Conservation (phyloP, 441 rosid genomes). For the Theobroma grandiflorum region DNA sequence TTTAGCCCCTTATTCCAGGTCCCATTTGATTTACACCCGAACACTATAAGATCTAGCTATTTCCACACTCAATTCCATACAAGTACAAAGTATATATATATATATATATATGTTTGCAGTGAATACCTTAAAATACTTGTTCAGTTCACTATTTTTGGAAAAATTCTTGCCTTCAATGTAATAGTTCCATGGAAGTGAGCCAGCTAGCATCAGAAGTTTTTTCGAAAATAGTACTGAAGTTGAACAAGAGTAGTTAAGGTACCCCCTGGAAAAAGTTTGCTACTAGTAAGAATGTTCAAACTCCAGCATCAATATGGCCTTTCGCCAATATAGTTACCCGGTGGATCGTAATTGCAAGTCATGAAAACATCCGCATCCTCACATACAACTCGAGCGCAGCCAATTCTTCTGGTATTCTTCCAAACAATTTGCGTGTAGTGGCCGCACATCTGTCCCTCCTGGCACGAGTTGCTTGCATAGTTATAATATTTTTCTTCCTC, state of each 20-base stretch:
- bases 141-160: neutral
- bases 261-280: neutral
- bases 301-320: slow-evolving; percentile 57
- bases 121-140: neutral
- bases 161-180: neutral
- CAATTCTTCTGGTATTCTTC: slow-evolving; percentile 65
- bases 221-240: neutral
- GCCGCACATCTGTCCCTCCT: slow-evolving; percentile 69
- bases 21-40: neutral
- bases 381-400: slow-evolving; percentile 80
- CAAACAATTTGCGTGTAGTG: slow-evolving; percentile 85
- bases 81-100: neutral
- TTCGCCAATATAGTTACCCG: slow-evolving; percentile 80
- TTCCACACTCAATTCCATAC: neutral
- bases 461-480: slow-evolving; percentile 62
- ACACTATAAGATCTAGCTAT: neutral
- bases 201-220: neutral
- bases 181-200: neutral
- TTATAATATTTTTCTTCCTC: slow-evolving; percentile 70
- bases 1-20: neutral
- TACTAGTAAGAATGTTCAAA: no score
- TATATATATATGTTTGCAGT: neutral
- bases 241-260: slow-evolving; percentile 1
- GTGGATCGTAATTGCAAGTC: slow-evolving; percentile 90
- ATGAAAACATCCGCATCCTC: slow-evolving; percentile 81